Evolutionary conservation across 805 yeast genomes (phyloP).

Genomic region (Clavispora santaluciae): DNA sequence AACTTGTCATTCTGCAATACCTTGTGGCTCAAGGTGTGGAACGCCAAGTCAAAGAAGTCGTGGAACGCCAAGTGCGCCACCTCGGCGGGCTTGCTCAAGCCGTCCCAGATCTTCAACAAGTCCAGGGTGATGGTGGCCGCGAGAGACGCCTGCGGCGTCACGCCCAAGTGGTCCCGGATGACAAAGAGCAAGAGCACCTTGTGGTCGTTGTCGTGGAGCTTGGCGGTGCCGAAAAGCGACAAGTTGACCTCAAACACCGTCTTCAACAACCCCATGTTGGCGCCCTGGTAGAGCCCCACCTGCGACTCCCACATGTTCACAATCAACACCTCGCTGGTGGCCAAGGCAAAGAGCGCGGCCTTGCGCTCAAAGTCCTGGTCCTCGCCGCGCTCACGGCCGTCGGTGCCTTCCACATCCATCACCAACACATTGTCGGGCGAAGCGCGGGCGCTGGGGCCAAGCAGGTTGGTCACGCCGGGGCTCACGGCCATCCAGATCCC

Average conservation of each 20-base stretch:
- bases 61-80: constrained; percentile 49
- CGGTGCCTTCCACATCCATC: constrained; percentile 98
- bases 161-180: constrained; percentile 86
- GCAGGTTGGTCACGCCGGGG: constrained; percentile 24
- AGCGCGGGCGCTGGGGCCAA: constrained; percentile 4
- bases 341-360: constrained; percentile 89
- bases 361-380: constrained; percentile 98
- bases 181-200: constrained; percentile 78
- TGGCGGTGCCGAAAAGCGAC: constrained; percentile 68
- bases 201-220: constrained; percentile 35
- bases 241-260: constrained; percentile 96
- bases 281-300: constrained; percentile 95
- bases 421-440: constrained; percentile 53
- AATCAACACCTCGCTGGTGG: constrained; percentile 86
- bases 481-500: constrained; percentile 43
- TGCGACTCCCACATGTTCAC: constrained; percentile 97
- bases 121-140: constrained; percentile 67
- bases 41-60: constrained; percentile 83
- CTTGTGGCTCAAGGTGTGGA: constrained; percentile 81
- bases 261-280: constrained; percentile 90
- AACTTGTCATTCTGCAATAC: constrained; percentile 74
- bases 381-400: constrained; percentile 96
- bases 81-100: constrained; percentile 67
- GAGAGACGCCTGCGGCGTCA: constrained; percentile 73
- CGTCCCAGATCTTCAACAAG: constrained; percentile 72